phyloP scores from a whole-genome alignment of 148 eudicot genomes.

The Mesembryanthemum crystallinum region DNA sequence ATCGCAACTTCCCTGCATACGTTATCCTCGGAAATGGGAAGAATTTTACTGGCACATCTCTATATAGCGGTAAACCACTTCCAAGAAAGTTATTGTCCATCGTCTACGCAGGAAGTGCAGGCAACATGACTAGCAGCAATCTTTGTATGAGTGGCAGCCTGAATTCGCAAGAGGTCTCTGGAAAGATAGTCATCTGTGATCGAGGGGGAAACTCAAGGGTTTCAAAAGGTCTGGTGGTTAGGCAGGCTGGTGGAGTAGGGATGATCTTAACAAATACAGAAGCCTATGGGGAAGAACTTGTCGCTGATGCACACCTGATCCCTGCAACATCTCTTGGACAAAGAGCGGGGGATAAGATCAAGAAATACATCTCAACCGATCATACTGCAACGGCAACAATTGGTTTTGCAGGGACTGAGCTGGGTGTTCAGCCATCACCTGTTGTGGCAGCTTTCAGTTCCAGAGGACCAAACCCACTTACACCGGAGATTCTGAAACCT shows the following conservation, averaged over 20 bases:
- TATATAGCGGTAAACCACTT: constrained; percentile 62
- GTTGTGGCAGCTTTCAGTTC: constrained; percentile 80
- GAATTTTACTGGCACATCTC: constrained; percentile 61
- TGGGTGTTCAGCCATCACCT: constrained; percentile 78
- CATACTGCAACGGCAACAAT: constrained; percentile 52
- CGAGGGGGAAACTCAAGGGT: constrained; percentile 63
- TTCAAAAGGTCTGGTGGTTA: constrained; percentile 65
- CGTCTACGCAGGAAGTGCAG: constrained; percentile 57
- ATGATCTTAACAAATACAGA: constrained; percentile 73
- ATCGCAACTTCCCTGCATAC: constrained; percentile 72
- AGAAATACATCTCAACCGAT: constrained; percentile 45
- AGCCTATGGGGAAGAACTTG: constrained; percentile 61
- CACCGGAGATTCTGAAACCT: constrained; percentile 76
- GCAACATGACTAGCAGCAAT: constrained; percentile 48
- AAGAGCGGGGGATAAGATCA: constrained; percentile 49
- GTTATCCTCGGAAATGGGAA: constrained; percentile 59
- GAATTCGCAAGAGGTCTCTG: constrained; percentile 43
- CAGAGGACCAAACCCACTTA: constrained; percentile 74
- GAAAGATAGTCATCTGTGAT: constrained; percentile 82
- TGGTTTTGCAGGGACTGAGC: constrained; percentile 47
- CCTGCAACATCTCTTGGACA: constrained; percentile 60
- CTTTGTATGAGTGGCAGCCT: constrained; percentile 59
- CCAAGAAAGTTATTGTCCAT: constrained; percentile 39
- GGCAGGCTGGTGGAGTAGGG: constrained; percentile 65
- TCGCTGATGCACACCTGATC: constrained; percentile 76